phyloP scores from a whole-genome alignment of 2,329 filamentous ascomycete species.

The Aspergillus hortae region DNA sequence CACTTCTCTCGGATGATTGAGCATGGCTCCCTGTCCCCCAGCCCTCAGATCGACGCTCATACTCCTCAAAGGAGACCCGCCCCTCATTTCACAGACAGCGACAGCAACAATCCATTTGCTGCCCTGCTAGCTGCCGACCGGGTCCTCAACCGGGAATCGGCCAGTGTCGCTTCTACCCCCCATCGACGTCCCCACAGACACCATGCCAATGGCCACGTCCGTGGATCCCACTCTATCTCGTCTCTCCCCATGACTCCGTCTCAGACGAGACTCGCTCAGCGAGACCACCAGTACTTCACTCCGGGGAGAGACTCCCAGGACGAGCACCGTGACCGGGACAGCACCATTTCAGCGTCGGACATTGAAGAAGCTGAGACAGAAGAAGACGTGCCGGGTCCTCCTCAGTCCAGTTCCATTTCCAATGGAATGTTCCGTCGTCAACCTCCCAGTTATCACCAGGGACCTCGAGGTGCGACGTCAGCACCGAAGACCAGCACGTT shows the following conservation, averaged over 20 bases:
- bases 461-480: constrained; percentile 30
- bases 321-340: constrained; percentile 66
- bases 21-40: constrained; percentile 64
- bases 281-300: constrained; percentile 55
- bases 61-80: constrained; percentile 41
- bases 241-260: constrained; percentile 76
- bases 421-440: constrained; percentile 67
- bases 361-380: constrained; percentile 53
- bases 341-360: constrained; percentile 72
- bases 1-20: constrained; percentile 77
- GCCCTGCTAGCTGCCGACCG: constrained; percentile 71
- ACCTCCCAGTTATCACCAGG: constrained; percentile 40
- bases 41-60: constrained; percentile 52
- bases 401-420: constrained; percentile 74
- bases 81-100: constrained; percentile 38
- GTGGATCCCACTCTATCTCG: constrained; percentile 78
- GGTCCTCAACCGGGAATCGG: constrained; percentile 73
- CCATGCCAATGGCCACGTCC: constrained; percentile 59
- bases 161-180: constrained; percentile 71
- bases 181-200: constrained; percentile 49
- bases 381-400: constrained; percentile 62
- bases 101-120: constrained; percentile 61
- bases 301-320: constrained; percentile 53
- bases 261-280: constrained; percentile 49
- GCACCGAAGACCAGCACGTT: constrained; percentile 44